Percentiles rank a stretch among this genome's conserved stretches.
These are phyloP conservation scores for Keithomyces neogunnii DNA, from an alignment of 2,329 filamentous ascomycete genomes.

Conservation along the genomic window DNA sequence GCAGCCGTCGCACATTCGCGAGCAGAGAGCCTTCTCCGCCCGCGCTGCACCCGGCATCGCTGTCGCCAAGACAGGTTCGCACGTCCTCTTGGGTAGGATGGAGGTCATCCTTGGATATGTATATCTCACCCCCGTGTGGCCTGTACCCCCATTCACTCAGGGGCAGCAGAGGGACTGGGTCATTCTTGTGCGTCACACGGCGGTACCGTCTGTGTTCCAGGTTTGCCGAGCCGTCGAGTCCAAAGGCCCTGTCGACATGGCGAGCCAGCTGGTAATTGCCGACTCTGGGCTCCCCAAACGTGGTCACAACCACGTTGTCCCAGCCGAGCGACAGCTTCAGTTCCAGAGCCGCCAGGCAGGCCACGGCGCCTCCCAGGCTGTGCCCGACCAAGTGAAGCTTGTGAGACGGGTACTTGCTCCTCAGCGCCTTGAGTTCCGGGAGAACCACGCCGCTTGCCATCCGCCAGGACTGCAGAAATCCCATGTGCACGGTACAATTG, in stretches of 20 bases:
- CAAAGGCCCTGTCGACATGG: slow-evolving; percentile 47
- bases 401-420: slow-evolving; percentile 58
- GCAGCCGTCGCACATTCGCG: slow-evolving; percentile 15
- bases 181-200: slow-evolving; percentile 75
- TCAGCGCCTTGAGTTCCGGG: slow-evolving; percentile 52
- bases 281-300: slow-evolving; percentile 78
- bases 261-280: slow-evolving; percentile 48
- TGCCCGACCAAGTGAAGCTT: slow-evolving; percentile 77
- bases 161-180: slow-evolving; percentile 84
- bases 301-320: slow-evolving; percentile 68
- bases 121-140: slow-evolving; percentile 81
- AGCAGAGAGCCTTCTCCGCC: slow-evolving; percentile 38
- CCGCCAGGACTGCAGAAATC: slow-evolving; percentile 80
- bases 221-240: slow-evolving; percentile 24
- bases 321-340: slow-evolving; percentile 64
- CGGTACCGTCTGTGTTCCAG: slow-evolving; percentile 46
- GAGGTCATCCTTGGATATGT: slow-evolving; percentile 64
- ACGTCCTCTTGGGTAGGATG: slow-evolving; percentile 63
- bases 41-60: slow-evolving; percentile 64
- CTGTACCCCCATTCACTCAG: slow-evolving; percentile 80
- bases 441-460: slow-evolving; percentile 64
- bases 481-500: slow-evolving; percentile 88
- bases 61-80: slow-evolving; percentile 60
- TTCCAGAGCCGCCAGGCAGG: slow-evolving; percentile 78
- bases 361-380: slow-evolving; percentile 86